A percentile compares a stretch with the other conserved stretches of the same genome.
These are phyloP conservation scores for Xylariaceae sp. DNA, from an alignment of 2,329 filamentous ascomycete genomes.

Conservation along the genomic window DNA sequence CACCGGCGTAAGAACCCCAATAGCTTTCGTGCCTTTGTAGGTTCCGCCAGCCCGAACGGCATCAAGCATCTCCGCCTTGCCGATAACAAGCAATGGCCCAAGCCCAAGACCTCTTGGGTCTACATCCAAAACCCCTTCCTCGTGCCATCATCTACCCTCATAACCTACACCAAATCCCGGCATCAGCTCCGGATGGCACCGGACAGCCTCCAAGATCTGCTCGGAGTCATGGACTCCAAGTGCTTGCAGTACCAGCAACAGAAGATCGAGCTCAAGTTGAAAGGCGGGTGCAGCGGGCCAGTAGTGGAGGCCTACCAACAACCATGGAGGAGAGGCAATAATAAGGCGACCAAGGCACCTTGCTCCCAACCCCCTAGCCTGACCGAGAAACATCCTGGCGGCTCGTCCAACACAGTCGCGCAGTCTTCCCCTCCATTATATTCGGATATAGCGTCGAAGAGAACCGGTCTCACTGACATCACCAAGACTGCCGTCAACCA, in stretches of 20 bases:
- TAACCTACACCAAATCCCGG: conserved; percentile 11
- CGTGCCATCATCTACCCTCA: conserved; percentile 35
- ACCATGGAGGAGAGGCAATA: background rate
- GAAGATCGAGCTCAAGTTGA: background rate
- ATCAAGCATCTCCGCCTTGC: conserved; percentile 36
- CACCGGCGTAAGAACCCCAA: conserved; percentile 35
- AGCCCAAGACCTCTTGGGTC: conserved; percentile 38
- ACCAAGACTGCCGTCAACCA: background rate
- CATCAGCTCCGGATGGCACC: conserved; percentile 11
- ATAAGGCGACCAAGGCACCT: background rate
- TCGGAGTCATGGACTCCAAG: conserved; percentile 7
- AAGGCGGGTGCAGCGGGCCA: background rate
- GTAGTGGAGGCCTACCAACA: background rate
- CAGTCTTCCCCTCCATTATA: background rate
- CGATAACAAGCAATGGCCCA: conserved; percentile 33
- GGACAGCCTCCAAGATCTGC: conserved; percentile 16
- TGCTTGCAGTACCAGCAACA: background rate
- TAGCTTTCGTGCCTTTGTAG: conserved; percentile 44
- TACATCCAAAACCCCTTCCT: conserved; percentile 28
- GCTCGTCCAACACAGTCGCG: background rate
- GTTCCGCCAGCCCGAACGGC: conserved; percentile 32
- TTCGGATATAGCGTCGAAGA: background rate
- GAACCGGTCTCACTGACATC: background rate
- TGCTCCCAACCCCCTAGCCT: background rate
- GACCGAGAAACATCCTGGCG: background rate